phyloP scores from a whole-genome alignment of 257 asterid genomes.

The Leptodermis oblonga region DNA sequence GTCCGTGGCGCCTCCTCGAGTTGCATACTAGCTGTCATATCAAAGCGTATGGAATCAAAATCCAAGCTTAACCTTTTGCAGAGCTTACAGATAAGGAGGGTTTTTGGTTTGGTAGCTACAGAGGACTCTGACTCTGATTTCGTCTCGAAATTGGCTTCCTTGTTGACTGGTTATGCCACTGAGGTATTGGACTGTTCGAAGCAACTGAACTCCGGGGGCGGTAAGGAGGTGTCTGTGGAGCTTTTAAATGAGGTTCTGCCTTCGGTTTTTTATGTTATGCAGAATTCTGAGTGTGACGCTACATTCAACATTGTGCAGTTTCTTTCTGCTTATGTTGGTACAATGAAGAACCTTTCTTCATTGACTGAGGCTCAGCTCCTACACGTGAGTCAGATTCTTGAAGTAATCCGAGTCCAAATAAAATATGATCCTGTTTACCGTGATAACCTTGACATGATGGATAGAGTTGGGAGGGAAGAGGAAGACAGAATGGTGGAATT shows the following conservation, averaged over 20 bases:
- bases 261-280: conserved; percentile 71
- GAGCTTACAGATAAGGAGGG: conserved; percentile 67
- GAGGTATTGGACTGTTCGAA: conserved; percentile 81
- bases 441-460: conserved; percentile 55
- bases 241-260: conserved; percentile 89
- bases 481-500: conserved; percentile 89
- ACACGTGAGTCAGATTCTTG: conserved; percentile 78
- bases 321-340: conserved; percentile 79
- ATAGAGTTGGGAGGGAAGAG: conserved; percentile 85
- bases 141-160: conserved; percentile 58
- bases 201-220: conserved; percentile 55
- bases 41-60: conserved; percentile 82
- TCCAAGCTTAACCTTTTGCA: conserved; percentile 70
- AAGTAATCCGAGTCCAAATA: conserved; percentile 62
- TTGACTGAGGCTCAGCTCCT: conserved; percentile 66
- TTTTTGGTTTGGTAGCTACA: conserved; percentile 54
- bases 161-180: conserved; percentile 82
- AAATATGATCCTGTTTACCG: conserved; percentile 70
- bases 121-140: conserved; percentile 60
- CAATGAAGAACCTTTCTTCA: conserved; percentile 61
- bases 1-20: conserved; percentile 76
- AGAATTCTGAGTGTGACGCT: conserved; percentile 60
- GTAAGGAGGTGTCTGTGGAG: conserved; percentile 52
- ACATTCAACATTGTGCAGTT: conserved; percentile 77
- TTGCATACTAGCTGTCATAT: conserved; percentile 64